A percentile compares a stretch with the other conserved stretches of the same genome.
These are phyloP conservation scores for Rhizopus sp. DNA, from an alignment of 371 early-diverging fungal species.

Conservation along the genomic window DNA sequence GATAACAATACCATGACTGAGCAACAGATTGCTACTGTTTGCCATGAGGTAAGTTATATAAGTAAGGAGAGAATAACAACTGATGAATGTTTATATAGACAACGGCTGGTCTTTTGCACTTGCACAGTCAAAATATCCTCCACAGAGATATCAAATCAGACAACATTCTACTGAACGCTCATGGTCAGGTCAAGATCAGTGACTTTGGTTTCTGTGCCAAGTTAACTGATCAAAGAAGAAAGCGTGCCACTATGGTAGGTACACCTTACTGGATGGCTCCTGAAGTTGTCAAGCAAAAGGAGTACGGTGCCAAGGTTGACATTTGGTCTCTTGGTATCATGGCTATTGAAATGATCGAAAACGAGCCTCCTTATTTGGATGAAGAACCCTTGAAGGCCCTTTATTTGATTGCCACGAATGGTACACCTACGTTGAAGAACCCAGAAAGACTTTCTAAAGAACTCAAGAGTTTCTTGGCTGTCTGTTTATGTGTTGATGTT, in stretches of 20 bases:
- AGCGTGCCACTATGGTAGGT: constrained; percentile 97
- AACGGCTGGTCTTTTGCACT: constrained; percentile 85
- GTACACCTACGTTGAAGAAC: constrained; percentile 90
- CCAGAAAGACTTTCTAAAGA: constrained; percentile 81
- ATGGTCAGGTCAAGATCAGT: constrained; percentile 87
- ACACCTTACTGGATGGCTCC: constrained; percentile 96
- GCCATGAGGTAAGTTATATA: constrained; percentile 67
- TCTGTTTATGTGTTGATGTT: constrained; percentile 90
- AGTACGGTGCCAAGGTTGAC: constrained; percentile 89
- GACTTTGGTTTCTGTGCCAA: constrained; percentile 98
- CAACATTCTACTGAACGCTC: constrained; percentile 84
- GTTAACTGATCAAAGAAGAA: constrained; percentile 79
- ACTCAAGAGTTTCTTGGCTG: constrained; percentile 86
- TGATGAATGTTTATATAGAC: constrained; percentile 41
- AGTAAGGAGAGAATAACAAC: neutral
- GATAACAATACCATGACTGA: constrained; percentile 90
- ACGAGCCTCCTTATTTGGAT: constrained; percentile 96
- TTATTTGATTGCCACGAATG: constrained; percentile 95
- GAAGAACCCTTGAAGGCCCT: constrained; percentile 94
- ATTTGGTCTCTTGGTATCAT: constrained; percentile 94
- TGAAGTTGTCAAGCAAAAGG: constrained; percentile 88
- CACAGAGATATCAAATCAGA: constrained; percentile 98
- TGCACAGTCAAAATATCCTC: constrained; percentile 90
- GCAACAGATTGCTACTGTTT: constrained; percentile 88
- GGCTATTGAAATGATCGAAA: constrained; percentile 98